Base-by-base conservation (phyloP, 345 rosid genomes). In the Syzygium grande region DNA sequence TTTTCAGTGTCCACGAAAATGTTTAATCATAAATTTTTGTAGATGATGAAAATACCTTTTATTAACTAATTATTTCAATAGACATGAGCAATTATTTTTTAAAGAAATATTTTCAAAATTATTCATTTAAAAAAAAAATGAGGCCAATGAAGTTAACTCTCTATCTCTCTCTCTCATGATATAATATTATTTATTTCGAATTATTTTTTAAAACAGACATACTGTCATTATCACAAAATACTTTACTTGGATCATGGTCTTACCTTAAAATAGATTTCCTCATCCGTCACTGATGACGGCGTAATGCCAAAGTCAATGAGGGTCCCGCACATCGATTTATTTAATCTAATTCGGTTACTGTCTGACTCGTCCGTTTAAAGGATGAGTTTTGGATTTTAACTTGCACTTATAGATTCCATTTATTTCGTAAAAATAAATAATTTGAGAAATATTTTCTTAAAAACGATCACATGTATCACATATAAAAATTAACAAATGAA, bases 221-320 rank as follows among this genome's bases (percentile, higher is more conserved):
- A 29, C 9, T 5, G 5, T 16, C 22, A 65, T 30, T 22, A 29
- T 15, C 16, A 30, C 11, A 65, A 30, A 34, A 34, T 68, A 68
- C 12, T 41, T 41, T 41, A 4, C 46, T 43, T 43, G 46, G 46
- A 43, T 43, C 46, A 5, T 65, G 15, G 9, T 68, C 43, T 68
- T 68, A 63, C 7, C 22, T 21, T 15, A 30, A 17, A 0, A 34
- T 4, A 17, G 9, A 5, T 34, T 17, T 11, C 0, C 0, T 3
- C 17, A 3, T 17, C 23, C 0, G 5, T 17, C 0, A 5, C 5
- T 10, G 11, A 34, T 16, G 43, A 7, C 0, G 0, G 2, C 7
- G 7, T 0, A 19, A 73, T 19, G 25, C 25, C 7, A 0, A 1
- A 73, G 46, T 13, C 80, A 73, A 19, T 34, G 23, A 34, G 0